phyloP scores from a whole-genome alignment of 1,284 basidiomycete genomes.

The Rhodotorula sp. region DNA sequence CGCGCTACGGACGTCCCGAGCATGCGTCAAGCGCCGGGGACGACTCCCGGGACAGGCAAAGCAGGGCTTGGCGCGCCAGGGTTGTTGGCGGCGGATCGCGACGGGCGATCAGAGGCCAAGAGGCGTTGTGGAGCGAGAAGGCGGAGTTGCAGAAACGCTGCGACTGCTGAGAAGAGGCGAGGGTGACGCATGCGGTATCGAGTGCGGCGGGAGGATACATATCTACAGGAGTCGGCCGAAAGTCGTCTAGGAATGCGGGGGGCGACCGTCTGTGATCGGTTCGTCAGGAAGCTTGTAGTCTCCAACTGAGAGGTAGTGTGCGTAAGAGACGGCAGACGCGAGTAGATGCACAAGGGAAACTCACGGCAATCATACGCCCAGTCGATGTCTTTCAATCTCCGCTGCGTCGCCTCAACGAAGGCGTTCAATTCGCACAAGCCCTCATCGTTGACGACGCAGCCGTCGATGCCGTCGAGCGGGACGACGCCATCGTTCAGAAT shows the following conservation, averaged over 20 bases:
- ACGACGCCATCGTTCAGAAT: constrained; percentile 60
- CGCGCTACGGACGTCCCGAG: no score
- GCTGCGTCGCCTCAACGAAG: constrained; percentile 58
- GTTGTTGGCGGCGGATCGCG: no score
- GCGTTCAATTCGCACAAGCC: constrained; percentile 60
- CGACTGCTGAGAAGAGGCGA: not conserved
- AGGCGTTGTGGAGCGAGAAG: no score
- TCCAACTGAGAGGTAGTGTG: constrained; percentile 3
- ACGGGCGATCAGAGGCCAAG: not conserved
- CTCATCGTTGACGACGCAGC: constrained; percentile 57
- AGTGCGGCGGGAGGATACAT: not conserved
- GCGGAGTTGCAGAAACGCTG: no score
- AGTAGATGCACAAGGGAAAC: not conserved
- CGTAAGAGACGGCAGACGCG: no score
- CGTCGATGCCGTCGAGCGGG: constrained; percentile 59
- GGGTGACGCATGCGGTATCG: not conserved
- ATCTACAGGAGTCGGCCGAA: not conserved
- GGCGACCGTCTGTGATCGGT: constrained; percentile 21
- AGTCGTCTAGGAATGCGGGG: not conserved
- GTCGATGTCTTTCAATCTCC: constrained; percentile 55
- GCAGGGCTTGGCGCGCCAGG: no score
- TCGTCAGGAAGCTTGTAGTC: not conserved
- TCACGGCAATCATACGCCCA: constrained; percentile 48
- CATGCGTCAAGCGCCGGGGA: no score
- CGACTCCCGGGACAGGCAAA: no score